These are phyloP conservation scores for Gremmenia infestans DNA, from an alignment of 2,329 filamentous ascomycete species.

Conservation along the genomic window DNA sequence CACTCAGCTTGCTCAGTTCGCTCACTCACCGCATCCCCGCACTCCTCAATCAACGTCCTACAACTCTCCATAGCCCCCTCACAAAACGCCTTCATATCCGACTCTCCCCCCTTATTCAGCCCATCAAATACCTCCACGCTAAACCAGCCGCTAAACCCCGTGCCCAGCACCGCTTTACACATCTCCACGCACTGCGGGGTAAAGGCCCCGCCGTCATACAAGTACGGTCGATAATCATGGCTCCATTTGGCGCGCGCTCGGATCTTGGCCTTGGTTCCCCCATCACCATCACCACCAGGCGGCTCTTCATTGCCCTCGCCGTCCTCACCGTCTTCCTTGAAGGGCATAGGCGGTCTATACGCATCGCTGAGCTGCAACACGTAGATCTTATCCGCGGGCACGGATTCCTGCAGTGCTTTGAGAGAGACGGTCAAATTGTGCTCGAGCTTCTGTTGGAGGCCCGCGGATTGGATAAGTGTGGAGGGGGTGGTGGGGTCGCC, in stretches of 20 bases:
- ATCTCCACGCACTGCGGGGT: slow-evolving; percentile 53
- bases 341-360: slow-evolving; percentile 55
- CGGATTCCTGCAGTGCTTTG: slow-evolving; percentile 46
- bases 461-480: slow-evolving; percentile 49
- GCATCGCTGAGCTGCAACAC: slow-evolving; percentile 72
- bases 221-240: slow-evolving; percentile 63
- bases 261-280: slow-evolving; percentile 41
- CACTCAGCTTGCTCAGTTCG: no score
- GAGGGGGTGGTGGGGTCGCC: slow-evolving; percentile 62
- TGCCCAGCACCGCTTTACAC: slow-evolving; percentile 58
- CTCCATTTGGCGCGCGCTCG: slow-evolving; percentile 65
- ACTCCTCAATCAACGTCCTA: slow-evolving; percentile 37
- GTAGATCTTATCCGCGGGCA: slow-evolving; percentile 68
- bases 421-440: slow-evolving; percentile 49
- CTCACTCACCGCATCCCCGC: slow-evolving; percentile 21
- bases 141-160: slow-evolving; percentile 60
- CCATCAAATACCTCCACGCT: slow-evolving; percentile 66
- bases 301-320: slow-evolving; percentile 2
- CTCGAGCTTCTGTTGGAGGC: slow-evolving; percentile 39
- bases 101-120: slow-evolving; percentile 32
- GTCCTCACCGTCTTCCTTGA: slow-evolving; percentile 38
- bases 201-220: slow-evolving; percentile 66
- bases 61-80: slow-evolving; percentile 41
- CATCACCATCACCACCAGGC: slow-evolving; percentile 40
- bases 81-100: slow-evolving; percentile 42